A percentile compares a stretch with the other conserved stretches of the same genome.
Evolutionary conservation across 371 early-diverging fungal species (phyloP).

Genomic region (Amoeboaphelidium occidentale): DNA sequence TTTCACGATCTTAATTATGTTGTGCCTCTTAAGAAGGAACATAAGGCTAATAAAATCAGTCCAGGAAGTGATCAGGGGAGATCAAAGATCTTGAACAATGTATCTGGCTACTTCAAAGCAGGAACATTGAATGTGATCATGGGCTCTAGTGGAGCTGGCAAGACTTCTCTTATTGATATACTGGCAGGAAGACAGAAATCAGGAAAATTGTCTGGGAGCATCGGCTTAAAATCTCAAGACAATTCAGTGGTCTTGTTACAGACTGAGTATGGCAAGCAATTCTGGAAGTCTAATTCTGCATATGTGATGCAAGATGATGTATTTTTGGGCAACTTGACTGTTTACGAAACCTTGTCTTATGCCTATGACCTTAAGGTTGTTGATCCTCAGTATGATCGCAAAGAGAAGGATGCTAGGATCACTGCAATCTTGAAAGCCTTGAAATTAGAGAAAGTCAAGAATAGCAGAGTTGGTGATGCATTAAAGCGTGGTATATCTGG

Average conservation of each 20-base stretch:
- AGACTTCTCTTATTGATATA: constrained; percentile 8
- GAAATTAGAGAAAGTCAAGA: not conserved
- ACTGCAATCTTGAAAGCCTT: not conserved
- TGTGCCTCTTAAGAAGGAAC: too few relatives aligned
- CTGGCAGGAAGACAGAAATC: too few relatives aligned
- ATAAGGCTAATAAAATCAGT: too few relatives aligned
- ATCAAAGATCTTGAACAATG: not conserved
- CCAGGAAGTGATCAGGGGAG: too few relatives aligned
- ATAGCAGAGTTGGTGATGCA: not conserved
- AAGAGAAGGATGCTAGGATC: not conserved
- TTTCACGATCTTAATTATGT: too few relatives aligned
- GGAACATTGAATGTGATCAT: constrained; percentile 5
- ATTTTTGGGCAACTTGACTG: constrained; percentile 18
- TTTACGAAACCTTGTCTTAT: constrained; percentile 17
- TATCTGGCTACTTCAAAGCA: not conserved
- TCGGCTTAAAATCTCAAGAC: too few relatives aligned
- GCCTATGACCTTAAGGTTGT: constrained; percentile 9
- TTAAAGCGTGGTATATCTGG: constrained; percentile 3
- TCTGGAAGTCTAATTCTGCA: not conserved
- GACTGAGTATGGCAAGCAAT: too few relatives aligned
- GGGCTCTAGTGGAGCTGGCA: constrained; percentile 12
- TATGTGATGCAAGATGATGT: constrained; percentile 29
- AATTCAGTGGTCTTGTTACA: too few relatives aligned
- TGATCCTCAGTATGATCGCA: not conserved
- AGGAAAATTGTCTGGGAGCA: too few relatives aligned